Evolutionary conservation across 805 yeast species (phyloP), one percentile per base, ranked within the genome.

Genomic region (Ogataea corticis): DNA sequence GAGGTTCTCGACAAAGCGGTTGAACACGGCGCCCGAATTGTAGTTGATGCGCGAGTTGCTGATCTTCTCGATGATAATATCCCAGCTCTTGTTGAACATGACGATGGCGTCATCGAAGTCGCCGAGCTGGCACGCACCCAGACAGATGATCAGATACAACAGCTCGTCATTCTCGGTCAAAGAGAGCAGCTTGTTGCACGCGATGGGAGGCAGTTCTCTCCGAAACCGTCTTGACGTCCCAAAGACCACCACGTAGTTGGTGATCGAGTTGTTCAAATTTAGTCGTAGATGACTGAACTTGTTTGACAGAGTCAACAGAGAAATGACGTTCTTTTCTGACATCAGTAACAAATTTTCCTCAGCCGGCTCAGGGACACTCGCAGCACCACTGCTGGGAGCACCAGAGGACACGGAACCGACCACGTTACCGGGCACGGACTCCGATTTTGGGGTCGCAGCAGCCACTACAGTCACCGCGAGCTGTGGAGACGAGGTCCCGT

Each of bases 71-170:
- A 67, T 55, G 6, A 67, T 58, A 6, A 67, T 54, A 1, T 55
- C 44, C 82, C 83, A 78, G 27, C 73, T 58, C 41, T 67, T 71
- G 52, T 72, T 71, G 49, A 78, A 69, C 48, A 68, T 65, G 29
- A 59, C 51, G 13, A 70, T 56, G 5, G 73, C 67, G 45, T 70
- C 66, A 10, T 57, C 53, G 29, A 59, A 54, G 41, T 66, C 64
- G 9, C 66, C 53, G 41, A 65, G 63, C 38, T 63, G 66, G 19
- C 68, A 65, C 23, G 73, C 71, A 3, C 82, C 82, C 34, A 76
- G 55, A 10, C 80, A 68, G 3, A 77, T 49, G 1, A 77, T 60
- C 6, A 76, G 62, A 51, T 75, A 74, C 5, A 76, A 61, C 17
- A 75, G 55, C 19, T 70, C 71, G 47, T 74, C 72, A 41, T 68